These are phyloP conservation scores for Fagopyrum homotropicum DNA, from an alignment of 148 eudicot genomes.

Conservation along the genomic window DNA sequence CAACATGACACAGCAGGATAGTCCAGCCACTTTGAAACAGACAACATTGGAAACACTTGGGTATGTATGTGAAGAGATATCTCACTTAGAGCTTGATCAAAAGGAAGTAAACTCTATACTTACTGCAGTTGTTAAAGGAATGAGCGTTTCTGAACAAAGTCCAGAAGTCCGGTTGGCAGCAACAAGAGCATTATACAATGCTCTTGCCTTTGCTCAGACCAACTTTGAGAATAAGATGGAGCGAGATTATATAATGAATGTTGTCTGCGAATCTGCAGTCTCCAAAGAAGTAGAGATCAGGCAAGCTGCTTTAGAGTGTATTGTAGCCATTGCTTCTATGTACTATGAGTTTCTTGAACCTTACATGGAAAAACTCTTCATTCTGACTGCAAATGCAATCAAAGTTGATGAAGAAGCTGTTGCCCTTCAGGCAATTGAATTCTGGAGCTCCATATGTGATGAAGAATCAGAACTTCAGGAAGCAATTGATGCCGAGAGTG, in stretches of 20 bases:
- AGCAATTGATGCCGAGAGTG: slow-evolving; percentile 31
- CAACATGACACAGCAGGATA: slow-evolving; percentile 55
- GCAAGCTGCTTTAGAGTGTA: slow-evolving; percentile 71
- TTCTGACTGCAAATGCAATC: slow-evolving; percentile 61
- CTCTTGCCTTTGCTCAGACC: slow-evolving; percentile 74
- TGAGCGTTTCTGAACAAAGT: slow-evolving; percentile 48
- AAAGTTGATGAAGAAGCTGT: slow-evolving; percentile 62
- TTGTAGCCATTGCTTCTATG: slow-evolving; percentile 68
- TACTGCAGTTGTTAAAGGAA: slow-evolving; percentile 77
- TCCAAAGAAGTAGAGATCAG: slow-evolving; percentile 55
- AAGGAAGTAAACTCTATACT: slow-evolving; percentile 59
- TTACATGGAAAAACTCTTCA: slow-evolving; percentile 59
- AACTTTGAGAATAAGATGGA: slow-evolving; percentile 76
- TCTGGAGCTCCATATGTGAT: slow-evolving; percentile 89
- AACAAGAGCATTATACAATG: slow-evolving; percentile 61
- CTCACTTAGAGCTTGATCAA: slow-evolving; percentile 55
- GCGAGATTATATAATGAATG: slow-evolving; percentile 64
- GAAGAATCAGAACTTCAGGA: slow-evolving; percentile 69
- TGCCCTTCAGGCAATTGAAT: slow-evolving; percentile 79
- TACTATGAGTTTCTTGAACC: slow-evolving; percentile 68
- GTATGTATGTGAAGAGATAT: slow-evolving; percentile 70
- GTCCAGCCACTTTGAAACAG: slow-evolving; percentile 44
- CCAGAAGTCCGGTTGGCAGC: slow-evolving; percentile 61
- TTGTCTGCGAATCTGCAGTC: slow-evolving; percentile 56
- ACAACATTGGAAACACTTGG: slow-evolving; percentile 73